These are phyloP conservation scores for Tagetes patula DNA, from an alignment of 129 eudicot genomes.

Conservation along the genomic window DNA sequence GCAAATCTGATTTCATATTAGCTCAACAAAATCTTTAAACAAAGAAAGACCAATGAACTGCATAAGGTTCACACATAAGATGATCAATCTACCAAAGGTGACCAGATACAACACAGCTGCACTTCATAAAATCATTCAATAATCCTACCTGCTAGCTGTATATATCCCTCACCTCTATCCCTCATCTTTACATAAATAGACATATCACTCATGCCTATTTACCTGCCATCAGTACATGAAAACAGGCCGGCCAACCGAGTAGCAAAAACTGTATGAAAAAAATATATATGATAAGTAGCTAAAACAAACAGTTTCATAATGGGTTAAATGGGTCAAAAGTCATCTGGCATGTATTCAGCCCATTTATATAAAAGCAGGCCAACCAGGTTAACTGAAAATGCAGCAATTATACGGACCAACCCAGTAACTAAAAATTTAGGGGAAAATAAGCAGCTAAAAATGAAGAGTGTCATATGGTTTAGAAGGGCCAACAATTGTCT, in stretches of 20 bases:
- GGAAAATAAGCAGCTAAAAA: background rate
- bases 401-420: no score
- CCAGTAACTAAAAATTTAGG: no score
- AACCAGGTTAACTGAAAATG: no score
- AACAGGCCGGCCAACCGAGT: background rate
- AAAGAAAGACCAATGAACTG: constrained; percentile 16
- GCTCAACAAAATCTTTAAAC: background rate
- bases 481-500: background rate
- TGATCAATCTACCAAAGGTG: constrained; percentile 7
- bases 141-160: constrained; percentile 15
- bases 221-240: constrained; percentile 20
- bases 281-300: background rate
- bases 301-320: background rate
- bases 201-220: background rate
- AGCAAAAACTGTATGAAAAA: no score
- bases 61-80: constrained; percentile 8
- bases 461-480: background rate
- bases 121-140: constrained; percentile 1
- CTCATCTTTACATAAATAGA: constrained; percentile 23
- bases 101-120: constrained; percentile 23
- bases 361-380: no score
- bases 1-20: background rate
- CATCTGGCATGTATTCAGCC: background rate
- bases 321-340: background rate
- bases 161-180: background rate